Evolutionary conservation across 2,329 filamentous ascomycete genomes (phyloP).

Genomic region (Thermoascus crustaceus): DNA sequence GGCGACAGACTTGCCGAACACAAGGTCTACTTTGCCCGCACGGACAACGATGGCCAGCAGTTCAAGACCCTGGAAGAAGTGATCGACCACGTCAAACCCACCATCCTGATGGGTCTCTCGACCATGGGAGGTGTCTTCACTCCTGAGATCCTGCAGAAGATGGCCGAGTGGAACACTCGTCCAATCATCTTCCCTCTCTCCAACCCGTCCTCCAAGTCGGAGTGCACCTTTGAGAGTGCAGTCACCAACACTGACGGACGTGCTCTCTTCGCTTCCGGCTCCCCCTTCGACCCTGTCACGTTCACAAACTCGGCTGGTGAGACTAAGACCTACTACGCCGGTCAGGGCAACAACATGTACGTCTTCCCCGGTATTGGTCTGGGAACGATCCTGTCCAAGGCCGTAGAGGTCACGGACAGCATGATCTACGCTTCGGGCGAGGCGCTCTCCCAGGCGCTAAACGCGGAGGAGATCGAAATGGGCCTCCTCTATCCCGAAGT

Average conservation of each 20-base stretch:
- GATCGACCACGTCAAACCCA: constrained; percentile 90
- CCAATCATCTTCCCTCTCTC: constrained; percentile 95
- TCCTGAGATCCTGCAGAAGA: constrained; percentile 66
- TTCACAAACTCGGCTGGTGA: constrained; percentile 53
- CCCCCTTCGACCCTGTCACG: constrained; percentile 71
- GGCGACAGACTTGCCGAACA: constrained; percentile 91
- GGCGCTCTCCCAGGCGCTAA: constrained; percentile 69
- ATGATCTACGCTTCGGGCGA: constrained; percentile 96
- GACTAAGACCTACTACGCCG: constrained; percentile 62
- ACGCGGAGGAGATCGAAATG: constrained; percentile 68
- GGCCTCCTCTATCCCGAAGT: constrained; percentile 88
- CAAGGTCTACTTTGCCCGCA: constrained; percentile 60
- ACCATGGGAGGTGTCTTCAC: constrained; percentile 94
- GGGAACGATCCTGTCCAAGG: constrained; percentile 84
- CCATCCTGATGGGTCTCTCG: constrained; percentile 86
- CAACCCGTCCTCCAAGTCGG: constrained; percentile 92
- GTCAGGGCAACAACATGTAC: constrained; percentile 76
- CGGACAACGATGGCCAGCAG: constrained; percentile 57
- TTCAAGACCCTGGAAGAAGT: constrained; percentile 78
- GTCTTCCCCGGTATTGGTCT: constrained; percentile 96
- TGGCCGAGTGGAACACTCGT: constrained; percentile 57
- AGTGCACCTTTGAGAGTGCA: constrained; percentile 94
- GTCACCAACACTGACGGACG: constrained; percentile 84
- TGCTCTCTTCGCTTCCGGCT: constrained; percentile 89
- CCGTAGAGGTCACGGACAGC: constrained; percentile 75